These are phyloP conservation scores for Amanita molliuscula DNA, from an alignment of 768 basidiomycete genomes.

Conservation along the genomic window DNA sequence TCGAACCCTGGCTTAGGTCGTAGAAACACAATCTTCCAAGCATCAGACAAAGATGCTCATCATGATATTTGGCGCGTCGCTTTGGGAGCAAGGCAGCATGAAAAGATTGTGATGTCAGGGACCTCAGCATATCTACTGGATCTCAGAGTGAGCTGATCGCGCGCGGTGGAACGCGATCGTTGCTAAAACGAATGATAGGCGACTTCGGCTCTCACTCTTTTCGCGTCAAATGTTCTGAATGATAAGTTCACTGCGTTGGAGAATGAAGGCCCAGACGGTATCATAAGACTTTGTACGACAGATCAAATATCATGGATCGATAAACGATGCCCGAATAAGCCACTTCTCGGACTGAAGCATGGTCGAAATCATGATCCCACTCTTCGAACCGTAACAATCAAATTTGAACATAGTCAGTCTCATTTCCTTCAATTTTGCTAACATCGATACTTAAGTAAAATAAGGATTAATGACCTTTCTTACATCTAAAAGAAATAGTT, in stretches of 20 bases:
- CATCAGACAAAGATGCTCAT: constrained; percentile 3
- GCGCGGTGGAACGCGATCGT: not conserved
- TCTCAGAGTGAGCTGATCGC: constrained; percentile 35
- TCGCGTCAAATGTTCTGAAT: constrained; percentile 20
- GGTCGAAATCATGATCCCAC: constrained; percentile 49
- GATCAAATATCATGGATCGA: constrained; percentile 64
- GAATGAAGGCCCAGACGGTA: constrained; percentile 25
- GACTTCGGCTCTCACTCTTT: constrained; percentile 19
- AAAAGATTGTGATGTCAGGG: constrained; percentile 39
- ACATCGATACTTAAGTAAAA: not conserved
- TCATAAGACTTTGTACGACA: constrained; percentile 51
- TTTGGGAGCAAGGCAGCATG: constrained; percentile 19
- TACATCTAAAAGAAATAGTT: constrained; percentile 45
- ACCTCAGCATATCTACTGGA: constrained; percentile 37
- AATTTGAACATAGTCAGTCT: constrained; percentile 22
- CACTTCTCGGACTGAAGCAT: constrained; percentile 55
- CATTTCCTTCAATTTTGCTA: constrained; percentile 5
- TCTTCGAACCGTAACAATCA: constrained; percentile 32
- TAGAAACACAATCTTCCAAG: constrained; percentile 10
- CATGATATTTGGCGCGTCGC: constrained; percentile 47
- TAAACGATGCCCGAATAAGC: constrained; percentile 41
- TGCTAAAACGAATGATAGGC: constrained; percentile 17
- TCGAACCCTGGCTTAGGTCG: not conserved
- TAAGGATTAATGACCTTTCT: constrained; percentile 43
- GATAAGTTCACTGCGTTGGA: constrained; percentile 48